Evolutionary conservation across 805 yeast genomes (phyloP).

Genomic region (Ogataea glucozyma): DNA sequence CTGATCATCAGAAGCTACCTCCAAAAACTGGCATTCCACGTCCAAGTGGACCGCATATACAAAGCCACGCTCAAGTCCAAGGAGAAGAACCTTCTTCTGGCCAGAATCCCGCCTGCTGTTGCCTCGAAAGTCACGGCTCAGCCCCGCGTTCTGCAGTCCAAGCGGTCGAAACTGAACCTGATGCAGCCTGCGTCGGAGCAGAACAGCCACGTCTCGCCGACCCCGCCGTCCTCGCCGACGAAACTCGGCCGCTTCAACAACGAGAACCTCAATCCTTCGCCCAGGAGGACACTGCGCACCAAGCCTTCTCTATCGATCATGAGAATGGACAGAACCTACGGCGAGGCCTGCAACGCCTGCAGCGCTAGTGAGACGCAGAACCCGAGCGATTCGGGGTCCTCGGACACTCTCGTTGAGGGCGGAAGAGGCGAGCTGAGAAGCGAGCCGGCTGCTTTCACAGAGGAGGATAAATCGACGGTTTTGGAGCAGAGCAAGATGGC

Average conservation of each 20-base stretch:
- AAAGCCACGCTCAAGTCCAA: conserved; percentile 43
- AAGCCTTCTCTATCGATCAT: conserved; percentile 30
- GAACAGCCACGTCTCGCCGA: not conserved
- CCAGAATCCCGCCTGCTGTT: conserved; percentile 1
- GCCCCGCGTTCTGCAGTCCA: conserved; percentile 3
- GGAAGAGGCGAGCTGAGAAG: conserved; percentile 12
- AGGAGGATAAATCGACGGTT: conserved; percentile 28
- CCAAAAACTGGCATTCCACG: conserved; percentile 53
- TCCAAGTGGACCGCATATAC: conserved; percentile 67
- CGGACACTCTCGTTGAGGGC: conserved; percentile 19
- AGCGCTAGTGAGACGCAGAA: not conserved
- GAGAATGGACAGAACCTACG: conserved; percentile 22
- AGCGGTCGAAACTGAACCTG: conserved; percentile 6
- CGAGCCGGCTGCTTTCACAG: no score
- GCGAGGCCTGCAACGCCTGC: conserved; percentile 11
- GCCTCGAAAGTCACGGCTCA: conserved; percentile 5
- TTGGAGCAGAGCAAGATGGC: conserved; percentile 37
- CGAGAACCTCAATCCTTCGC: conserved; percentile 5
- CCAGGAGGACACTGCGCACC: conserved; percentile 16
- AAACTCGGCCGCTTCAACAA: not conserved
- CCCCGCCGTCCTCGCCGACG: conserved; percentile 6
- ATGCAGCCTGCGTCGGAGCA: not conserved
- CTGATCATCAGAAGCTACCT: conserved; percentile 50
- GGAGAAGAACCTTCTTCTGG: conserved; percentile 10
- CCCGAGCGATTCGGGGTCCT: conserved; percentile 9